Evolutionary conservation across 2,329 filamentous ascomycete genomes (phyloP), one percentile per base, ranked within the genome.

Genomic region (Rasamsonia emersonii): DNA sequence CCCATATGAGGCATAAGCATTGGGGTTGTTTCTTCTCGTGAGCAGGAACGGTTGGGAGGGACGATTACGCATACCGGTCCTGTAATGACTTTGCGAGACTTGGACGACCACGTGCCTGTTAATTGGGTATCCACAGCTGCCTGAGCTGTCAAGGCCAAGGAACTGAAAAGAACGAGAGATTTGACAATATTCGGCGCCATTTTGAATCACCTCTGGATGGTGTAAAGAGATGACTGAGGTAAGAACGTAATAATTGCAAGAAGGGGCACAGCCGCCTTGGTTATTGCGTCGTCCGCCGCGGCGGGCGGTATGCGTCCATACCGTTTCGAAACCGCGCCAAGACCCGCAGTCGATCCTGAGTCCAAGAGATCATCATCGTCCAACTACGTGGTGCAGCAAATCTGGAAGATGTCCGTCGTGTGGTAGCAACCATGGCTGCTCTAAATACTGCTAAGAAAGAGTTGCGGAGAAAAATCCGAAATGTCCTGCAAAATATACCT

Each of bases 381-480:
- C n/a, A n/a, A n/a, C n/a, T n/a, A n/a, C n/a, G n/a, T n/a, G n/a
- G n/a, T n/a, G n/a, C n/a, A n/a, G n/a, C n/a, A n/a, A n/a, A n/a
- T n/a, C n/a, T n/a, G n/a, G n/a, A n/a, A n/a, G n/a, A n/a, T n/a
- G n/a, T n/a, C n/a, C n/a, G n/a, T n/a, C n/a, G n/a, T n/a, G n/a
- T n/a, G n/a, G n/a, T n/a, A n/a, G n/a, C 19, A 25, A 23, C 17
- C 39, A 77, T 76, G 69, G 61, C 71, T 27, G 62, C 73, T 31
- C 59, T 86, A 34, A 70, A 70, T 42, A 67, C 71, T 36, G 77
- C 82, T 26, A 94, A 94, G 64, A 79, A 81, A 53, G 79, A 84
- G 46, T 66, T 94, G 39, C 73, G 88, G 36, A 68, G 67, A 40
- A 61, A 72, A 32, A 80, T 93, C 63, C 86, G 80, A 52, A 64